These are phyloP conservation scores for Aspergillus caelatus DNA, from an alignment of 2,329 filamentous ascomycete species.

Conservation along the genomic window DNA sequence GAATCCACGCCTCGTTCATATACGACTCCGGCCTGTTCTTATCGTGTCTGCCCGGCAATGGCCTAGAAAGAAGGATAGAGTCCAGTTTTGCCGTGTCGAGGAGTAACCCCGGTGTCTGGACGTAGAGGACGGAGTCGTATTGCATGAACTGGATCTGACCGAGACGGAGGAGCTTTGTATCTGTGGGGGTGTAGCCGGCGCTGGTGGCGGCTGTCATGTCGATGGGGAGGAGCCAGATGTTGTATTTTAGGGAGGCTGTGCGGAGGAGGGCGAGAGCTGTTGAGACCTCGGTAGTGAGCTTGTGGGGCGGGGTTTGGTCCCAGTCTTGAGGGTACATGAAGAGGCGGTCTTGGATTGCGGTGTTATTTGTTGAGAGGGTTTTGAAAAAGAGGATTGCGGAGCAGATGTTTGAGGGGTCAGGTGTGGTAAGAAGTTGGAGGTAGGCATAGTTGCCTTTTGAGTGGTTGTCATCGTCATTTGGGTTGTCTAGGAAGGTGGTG, in stretches of 20 bases:
- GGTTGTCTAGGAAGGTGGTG: constrained; percentile 19
- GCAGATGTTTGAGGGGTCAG: constrained; percentile 48
- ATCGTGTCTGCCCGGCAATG: constrained; percentile 37
- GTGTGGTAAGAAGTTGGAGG: constrained; percentile 47
- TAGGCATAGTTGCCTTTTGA: constrained; percentile 42
- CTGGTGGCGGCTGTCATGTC: constrained; percentile 40
- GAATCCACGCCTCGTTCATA: constrained; percentile 42
- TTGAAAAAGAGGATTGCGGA: constrained; percentile 50
- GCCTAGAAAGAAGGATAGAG: constrained; percentile 37
- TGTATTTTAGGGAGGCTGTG: constrained; percentile 42
- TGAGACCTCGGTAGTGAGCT: constrained; percentile 30
- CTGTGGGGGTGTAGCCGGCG: constrained; percentile 35
- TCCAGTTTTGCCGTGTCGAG: constrained; percentile 44
- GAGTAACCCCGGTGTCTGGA: constrained; percentile 45
- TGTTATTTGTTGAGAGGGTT: constrained; percentile 37
- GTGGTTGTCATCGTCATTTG: neutral
- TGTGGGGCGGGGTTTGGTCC: constrained; percentile 36
- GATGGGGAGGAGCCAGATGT: constrained; percentile 45
- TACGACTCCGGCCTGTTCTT: constrained; percentile 37
- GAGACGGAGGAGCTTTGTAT: constrained; percentile 41
- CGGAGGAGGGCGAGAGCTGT: constrained; percentile 42
- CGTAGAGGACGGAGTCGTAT: constrained; percentile 48
- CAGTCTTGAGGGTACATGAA: constrained; percentile 51
- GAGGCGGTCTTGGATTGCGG: constrained; percentile 43
- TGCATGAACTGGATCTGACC: constrained; percentile 44